Evolutionary conservation across 1,284 basidiomycete species (phyloP), one percentile per base, ranked within the genome.

Genomic region (Sporisorium reilianum): DNA sequence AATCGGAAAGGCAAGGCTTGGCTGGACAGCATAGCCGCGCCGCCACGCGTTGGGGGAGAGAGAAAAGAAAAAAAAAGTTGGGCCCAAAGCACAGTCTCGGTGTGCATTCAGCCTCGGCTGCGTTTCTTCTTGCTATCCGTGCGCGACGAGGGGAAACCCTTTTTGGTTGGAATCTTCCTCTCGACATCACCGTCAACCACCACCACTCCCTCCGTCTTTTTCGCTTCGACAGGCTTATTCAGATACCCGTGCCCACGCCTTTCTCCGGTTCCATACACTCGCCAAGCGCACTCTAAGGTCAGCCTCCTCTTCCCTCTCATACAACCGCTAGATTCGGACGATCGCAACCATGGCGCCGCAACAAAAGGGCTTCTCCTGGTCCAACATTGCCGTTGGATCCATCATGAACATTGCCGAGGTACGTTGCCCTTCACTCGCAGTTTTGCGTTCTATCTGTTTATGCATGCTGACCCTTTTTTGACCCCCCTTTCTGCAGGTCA

Each of bases 371-470:
- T 90, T 97, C 84, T 95, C 90, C 87, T 99, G 95, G 95, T 95
- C 94, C 82, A 99, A 99, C 88, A 97, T 98, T 87, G 96, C 95
- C 75, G 93, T 99, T 86, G 95, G 95, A 92, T 85, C 86, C 87
- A 87, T 66, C 49, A 78, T 77, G 79, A 78, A 81, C 75, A 95
- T 95, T 94, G 87, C 94, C 88, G 79, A 95, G 82, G 97, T 97
- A 93, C 95, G 93, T 94, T 49, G 23, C 26, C 25, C 8, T 42
- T 49, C 30, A 5, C 36, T 18, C 25, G 36, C 34, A 18, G 34
- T 10, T 7, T 18, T 14, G 6, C 18, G 38, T 20, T 12, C 11
- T 40, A 9, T 26, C 10, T 52, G 5, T n/a, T n/a, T 12, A 3
- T 36, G 63, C 5, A 42, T 42, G 26, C 75, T 63, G 23, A 42